These are phyloP conservation scores for Rhizopus sp. DNA, from an alignment of 371 early-diverging fungal genomes.

Conservation along the genomic window DNA sequence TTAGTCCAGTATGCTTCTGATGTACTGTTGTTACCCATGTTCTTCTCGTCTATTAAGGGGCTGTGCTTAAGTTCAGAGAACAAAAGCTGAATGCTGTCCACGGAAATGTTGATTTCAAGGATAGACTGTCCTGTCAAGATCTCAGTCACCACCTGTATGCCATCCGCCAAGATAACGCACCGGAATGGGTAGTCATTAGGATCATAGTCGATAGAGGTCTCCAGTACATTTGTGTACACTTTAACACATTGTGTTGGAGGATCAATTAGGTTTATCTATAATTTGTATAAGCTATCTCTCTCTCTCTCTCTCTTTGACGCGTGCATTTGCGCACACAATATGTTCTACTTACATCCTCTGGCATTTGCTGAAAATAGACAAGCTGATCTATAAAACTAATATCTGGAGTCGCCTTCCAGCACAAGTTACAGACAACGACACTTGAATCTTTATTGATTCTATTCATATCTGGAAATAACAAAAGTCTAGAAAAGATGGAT, in stretches of 20 bases:
- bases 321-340: not conserved
- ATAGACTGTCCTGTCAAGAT: conserved; percentile 55
- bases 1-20: conserved; percentile 39
- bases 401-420: conserved; percentile 45
- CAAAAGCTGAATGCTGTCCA: conserved; percentile 41
- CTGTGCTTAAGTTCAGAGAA: not conserved
- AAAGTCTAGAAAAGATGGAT: conserved; percentile 51
- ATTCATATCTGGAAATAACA: conserved; percentile 39
- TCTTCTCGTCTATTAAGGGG: conserved; percentile 13
- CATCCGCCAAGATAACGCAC: conserved; percentile 52
- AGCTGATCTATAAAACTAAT: conserved; percentile 48
- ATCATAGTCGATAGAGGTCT: conserved; percentile 58
- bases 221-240: conserved; percentile 46
- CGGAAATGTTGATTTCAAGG: conserved; percentile 39
- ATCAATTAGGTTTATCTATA: conserved; percentile 46
- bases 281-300: not conserved
- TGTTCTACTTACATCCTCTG: conserved; percentile 35
- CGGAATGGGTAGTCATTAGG: conserved; percentile 52
- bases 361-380: conserved; percentile 46
- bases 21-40: conserved; percentile 3
- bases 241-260: conserved; percentile 53
- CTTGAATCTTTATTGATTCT: conserved; percentile 55
- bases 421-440: conserved; percentile 51
- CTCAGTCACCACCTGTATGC: conserved; percentile 55
- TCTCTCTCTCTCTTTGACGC: no score